These are phyloP conservation scores for Neurospora sp. DNA, from an alignment of 2,329 filamentous ascomycete species.

Conservation along the genomic window DNA sequence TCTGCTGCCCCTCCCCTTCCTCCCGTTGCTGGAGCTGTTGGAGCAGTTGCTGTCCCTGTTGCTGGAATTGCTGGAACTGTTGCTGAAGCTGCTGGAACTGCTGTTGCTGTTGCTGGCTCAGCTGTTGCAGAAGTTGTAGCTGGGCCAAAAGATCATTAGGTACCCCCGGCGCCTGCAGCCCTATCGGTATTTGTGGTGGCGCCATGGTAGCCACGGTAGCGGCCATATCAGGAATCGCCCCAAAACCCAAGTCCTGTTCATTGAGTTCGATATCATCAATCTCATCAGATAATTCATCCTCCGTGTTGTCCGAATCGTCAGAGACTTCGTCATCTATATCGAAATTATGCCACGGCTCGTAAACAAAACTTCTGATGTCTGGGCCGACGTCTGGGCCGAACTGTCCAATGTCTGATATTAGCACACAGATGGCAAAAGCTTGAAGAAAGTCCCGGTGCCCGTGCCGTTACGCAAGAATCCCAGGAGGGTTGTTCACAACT, in stretches of 20 bases:
- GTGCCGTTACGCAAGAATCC: background rate
- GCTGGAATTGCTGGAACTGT: background rate
- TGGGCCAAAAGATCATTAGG: background rate
- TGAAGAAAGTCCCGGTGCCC: background rate
- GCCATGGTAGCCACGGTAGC: no score
- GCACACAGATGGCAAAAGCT: background rate
- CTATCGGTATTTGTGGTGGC: background rate
- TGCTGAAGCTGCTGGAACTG: background rate
- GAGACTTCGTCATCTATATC: constrained; percentile 11
- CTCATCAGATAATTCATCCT: constrained; percentile 1
- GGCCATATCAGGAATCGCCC: background rate
- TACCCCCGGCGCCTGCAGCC: background rate
- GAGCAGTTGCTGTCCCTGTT: background rate
- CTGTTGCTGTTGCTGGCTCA: background rate
- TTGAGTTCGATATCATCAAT: background rate
- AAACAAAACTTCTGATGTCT: background rate
- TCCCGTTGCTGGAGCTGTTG: background rate
- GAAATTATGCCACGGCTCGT: background rate
- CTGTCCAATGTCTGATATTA: background rate
- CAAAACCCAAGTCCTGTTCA: background rate
- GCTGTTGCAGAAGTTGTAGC: background rate
- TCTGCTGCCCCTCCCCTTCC: background rate
- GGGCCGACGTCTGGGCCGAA: background rate
- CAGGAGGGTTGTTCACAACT: constrained; percentile 2
- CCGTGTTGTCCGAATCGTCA: constrained; percentile 7